Conservation (phyloP, 768 basidiomycete species). For the Dioszegia hungarica region DNA sequence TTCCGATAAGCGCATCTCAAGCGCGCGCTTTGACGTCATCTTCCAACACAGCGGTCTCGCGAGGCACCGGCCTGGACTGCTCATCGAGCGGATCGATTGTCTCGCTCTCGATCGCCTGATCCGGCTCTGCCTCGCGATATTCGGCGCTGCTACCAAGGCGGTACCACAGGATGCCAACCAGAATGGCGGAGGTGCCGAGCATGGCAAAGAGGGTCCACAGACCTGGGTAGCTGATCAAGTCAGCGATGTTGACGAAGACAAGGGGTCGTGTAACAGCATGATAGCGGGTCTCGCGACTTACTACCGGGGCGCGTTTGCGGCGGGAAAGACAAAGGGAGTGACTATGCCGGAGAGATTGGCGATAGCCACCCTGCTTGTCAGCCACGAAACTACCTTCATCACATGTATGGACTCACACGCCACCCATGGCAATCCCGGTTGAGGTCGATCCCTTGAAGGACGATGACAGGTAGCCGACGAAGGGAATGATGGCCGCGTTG, state of each 20-base stretch:
- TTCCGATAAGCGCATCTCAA: no score
- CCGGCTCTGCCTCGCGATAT: no score
- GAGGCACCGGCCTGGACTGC: no score
- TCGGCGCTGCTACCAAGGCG: slow-evolving; percentile 26
- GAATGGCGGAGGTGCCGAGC: slow-evolving; percentile 15
- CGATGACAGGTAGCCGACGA: slow-evolving; percentile 29
- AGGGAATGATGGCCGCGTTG: slow-evolving; percentile 40
- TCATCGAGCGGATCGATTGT: no score
- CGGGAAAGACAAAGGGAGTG: slow-evolving; percentile 33
- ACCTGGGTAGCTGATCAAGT: slow-evolving; percentile 27
- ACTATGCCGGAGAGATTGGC: slow-evolving; percentile 33
- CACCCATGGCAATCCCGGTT: slow-evolving; percentile 36
- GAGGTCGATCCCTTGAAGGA: slow-evolving; percentile 30
- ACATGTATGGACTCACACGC: slow-evolving; percentile 1
- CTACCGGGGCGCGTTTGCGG: slow-evolving; percentile 24
- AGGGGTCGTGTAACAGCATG: no score
- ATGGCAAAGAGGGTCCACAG: slow-evolving; percentile 39
- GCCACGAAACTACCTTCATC: no score
- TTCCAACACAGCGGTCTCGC: no score
- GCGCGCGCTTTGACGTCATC: no score
- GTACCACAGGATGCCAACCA: slow-evolving; percentile 32
- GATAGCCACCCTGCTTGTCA: slow-evolving; percentile 24
- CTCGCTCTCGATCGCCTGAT: no score
- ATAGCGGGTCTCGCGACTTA: no score
- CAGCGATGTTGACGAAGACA: neutral